A percentile compares a stretch with the other conserved stretches of the same genome.
Evolutionary conservation across 768 basidiomycete species (phyloP).

Genomic region (Termitomyces sp.): DNA sequence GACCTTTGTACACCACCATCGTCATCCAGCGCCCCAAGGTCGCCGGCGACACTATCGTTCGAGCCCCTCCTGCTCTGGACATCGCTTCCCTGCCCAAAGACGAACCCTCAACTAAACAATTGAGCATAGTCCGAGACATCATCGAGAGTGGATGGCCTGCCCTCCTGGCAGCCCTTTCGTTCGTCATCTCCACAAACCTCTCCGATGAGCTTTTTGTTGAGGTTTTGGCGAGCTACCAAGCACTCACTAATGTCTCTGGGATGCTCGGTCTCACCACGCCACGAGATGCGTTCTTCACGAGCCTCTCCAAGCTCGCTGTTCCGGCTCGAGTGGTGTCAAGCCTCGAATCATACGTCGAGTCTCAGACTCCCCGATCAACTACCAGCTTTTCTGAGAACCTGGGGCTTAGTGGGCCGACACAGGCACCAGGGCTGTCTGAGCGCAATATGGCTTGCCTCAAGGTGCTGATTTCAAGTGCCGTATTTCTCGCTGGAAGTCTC

Average conservation of each 20-base stretch:
- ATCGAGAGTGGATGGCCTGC: constrained; percentile 91
- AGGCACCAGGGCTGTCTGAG: constrained; percentile 78
- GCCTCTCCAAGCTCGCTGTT: constrained; percentile 89
- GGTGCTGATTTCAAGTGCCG: constrained; percentile 70
- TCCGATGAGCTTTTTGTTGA: constrained; percentile 92
- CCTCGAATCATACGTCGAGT: constrained; percentile 57
- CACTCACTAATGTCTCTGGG: constrained; percentile 84
- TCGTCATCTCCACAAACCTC: constrained; percentile 86
- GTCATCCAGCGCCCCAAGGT: constrained; percentile 63
- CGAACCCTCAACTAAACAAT: constrained; percentile 53
- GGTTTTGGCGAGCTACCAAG: constrained; percentile 77
- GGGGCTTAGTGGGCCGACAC: constrained; percentile 50
- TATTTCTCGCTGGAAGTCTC: constrained; percentile 82
- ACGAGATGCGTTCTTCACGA: constrained; percentile 89
- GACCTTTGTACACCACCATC: constrained; percentile 72
- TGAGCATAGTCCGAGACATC: constrained; percentile 71
- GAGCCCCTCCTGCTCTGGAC: constrained; percentile 74
- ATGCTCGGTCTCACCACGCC: constrained; percentile 86
- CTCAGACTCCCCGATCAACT: constrained; percentile 58
- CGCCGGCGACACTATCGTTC: constrained; percentile 63
- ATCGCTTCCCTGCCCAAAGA: constrained; percentile 47
- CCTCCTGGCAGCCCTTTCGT: constrained; percentile 85
- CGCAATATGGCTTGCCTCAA: constrained; percentile 91
- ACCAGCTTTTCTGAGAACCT: constrained; percentile 65
- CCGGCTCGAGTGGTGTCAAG: constrained; percentile 86